These are phyloP conservation scores for Dendrostoma leiphaemia DNA, from an alignment of 2,329 filamentous ascomycete genomes.

Conservation along the genomic window DNA sequence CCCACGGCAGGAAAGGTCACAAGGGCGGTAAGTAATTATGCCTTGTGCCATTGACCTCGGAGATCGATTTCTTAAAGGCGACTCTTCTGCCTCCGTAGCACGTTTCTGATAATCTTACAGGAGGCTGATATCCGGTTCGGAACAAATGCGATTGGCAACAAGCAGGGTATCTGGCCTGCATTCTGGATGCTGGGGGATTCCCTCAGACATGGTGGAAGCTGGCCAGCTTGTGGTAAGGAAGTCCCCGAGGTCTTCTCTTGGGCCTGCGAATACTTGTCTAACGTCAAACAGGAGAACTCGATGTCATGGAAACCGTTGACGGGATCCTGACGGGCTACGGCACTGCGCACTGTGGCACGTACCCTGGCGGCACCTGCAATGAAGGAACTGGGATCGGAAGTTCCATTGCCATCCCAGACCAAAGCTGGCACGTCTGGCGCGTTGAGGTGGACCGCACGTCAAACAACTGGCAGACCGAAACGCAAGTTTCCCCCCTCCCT, in stretches of 20 bases:
- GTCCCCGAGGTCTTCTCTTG: too few relatives aligned
- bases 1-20: constrained; percentile 39
- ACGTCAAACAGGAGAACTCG: too few relatives aligned
- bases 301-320: constrained; percentile 50
- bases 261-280: too few relatives aligned
- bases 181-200: constrained; percentile 52
- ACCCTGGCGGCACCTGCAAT: constrained; percentile 39
- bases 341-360: constrained; percentile 45
- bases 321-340: constrained; percentile 44
- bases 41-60: too few relatives aligned
- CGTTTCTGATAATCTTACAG: too few relatives aligned
- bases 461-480: constrained; percentile 42
- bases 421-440: constrained; percentile 48
- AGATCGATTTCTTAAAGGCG: too few relatives aligned
- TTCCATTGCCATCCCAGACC: constrained; percentile 38
- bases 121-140: constrained; percentile 47
- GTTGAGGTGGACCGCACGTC: constrained; percentile 45
- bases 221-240: constrained; percentile 50
- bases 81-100: too few relatives aligned
- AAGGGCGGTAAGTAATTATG: too few relatives aligned
- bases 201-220: constrained; percentile 42
- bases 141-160: constrained; percentile 31
- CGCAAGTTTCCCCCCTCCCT: too few relatives aligned
- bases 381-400: constrained; percentile 41
- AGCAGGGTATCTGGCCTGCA: constrained; percentile 52